Evolutionary conservation across 2,329 filamentous ascomycete genomes (phyloP).

Genomic region (Alternaria panax): DNA sequence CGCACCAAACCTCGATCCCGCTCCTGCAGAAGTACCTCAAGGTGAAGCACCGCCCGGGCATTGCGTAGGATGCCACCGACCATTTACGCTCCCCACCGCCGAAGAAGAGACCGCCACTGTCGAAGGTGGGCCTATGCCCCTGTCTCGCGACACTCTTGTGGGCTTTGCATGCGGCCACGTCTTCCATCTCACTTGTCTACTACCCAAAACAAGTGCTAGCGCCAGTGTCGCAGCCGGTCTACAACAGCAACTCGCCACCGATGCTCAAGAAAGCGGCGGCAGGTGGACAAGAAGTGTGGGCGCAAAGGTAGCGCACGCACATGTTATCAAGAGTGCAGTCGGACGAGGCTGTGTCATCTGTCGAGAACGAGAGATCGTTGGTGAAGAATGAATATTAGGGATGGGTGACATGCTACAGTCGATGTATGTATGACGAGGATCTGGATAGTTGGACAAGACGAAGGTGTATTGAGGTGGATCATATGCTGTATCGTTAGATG

Average conservation of each 20-base stretch:
- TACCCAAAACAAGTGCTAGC: slow-evolving; percentile 57
- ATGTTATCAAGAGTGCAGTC: slow-evolving; percentile 85
- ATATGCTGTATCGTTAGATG: not conserved
- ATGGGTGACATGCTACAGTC: not conserved
- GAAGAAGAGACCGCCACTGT: slow-evolving; percentile 37
- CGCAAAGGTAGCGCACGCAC: slow-evolving; percentile 61
- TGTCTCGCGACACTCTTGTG: slow-evolving; percentile 69
- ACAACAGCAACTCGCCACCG: slow-evolving; percentile 50
- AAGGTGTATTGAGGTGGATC: not conserved
- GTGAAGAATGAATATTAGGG: slow-evolving; percentile 16
- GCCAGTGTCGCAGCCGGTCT: slow-evolving; percentile 52
- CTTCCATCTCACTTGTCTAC: slow-evolving; percentile 77
- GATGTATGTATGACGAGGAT: slow-evolving; percentile 1
- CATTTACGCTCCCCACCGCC: slow-evolving; percentile 42
- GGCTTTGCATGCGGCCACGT: slow-evolving; percentile 85
- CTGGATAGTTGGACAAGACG: not conserved
- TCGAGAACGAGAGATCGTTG: slow-evolving; percentile 37
- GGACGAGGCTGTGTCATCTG: slow-evolving; percentile 53
- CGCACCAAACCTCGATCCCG: slow-evolving; percentile 33
- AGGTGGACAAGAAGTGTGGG: slow-evolving; percentile 72
- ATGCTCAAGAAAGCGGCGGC: slow-evolving; percentile 55
- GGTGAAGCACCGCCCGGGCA: slow-evolving; percentile 44
- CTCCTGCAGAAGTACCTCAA: slow-evolving; percentile 24
- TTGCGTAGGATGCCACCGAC: slow-evolving; percentile 43
- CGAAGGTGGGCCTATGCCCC: slow-evolving; percentile 33